Percentiles rank a stretch among this genome's conserved stretches.
Conservation (phyloP, 768 basidiomycete genomes). For the Holtermanniella nyarrowii region DNA sequence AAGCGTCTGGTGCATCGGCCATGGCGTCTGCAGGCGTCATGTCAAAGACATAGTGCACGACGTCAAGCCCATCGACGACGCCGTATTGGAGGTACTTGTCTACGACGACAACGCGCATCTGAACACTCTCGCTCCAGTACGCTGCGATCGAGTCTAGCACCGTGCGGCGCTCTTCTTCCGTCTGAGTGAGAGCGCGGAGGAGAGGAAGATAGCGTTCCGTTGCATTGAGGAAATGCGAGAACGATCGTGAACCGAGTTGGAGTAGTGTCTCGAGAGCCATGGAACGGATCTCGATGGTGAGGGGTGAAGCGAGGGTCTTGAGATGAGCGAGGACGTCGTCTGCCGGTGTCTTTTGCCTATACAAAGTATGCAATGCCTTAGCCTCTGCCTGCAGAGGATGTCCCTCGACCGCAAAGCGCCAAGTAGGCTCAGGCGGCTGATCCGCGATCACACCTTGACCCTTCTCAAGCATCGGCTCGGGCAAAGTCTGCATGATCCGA, state of each 20-base stretch:
- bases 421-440: slow-evolving; percentile 52
- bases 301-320: slow-evolving; percentile 55
- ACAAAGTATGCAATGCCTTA: slow-evolving; percentile 61
- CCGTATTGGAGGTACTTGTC: slow-evolving; percentile 99
- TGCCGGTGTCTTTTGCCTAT: slow-evolving; percentile 54
- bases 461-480: slow-evolving; percentile 57
- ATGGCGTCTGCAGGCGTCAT: slow-evolving; percentile 35
- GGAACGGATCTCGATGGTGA: slow-evolving; percentile 58
- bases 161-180: slow-evolving; percentile 44
- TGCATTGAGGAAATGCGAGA: slow-evolving; percentile 94
- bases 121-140: slow-evolving; percentile 77
- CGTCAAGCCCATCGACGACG: slow-evolving; percentile 85
- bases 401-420: slow-evolving; percentile 30
- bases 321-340: slow-evolving; percentile 70
- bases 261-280: slow-evolving; percentile 80
- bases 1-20: slow-evolving; percentile 41
- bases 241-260: slow-evolving; percentile 84
- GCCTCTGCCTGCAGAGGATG: slow-evolving; percentile 72
- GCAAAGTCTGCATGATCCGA: slow-evolving; percentile 77
- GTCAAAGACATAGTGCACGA: slow-evolving; percentile 71
- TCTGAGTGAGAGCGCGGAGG: slow-evolving; percentile 51
- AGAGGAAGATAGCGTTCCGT: slow-evolving; percentile 75
- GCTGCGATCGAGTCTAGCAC: slow-evolving; percentile 59
- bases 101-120: slow-evolving; percentile 83
- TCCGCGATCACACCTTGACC: slow-evolving; percentile 75